Conservation (phyloP, 306 rosid genomes). For the Cucurbita ficifolia region DNA sequence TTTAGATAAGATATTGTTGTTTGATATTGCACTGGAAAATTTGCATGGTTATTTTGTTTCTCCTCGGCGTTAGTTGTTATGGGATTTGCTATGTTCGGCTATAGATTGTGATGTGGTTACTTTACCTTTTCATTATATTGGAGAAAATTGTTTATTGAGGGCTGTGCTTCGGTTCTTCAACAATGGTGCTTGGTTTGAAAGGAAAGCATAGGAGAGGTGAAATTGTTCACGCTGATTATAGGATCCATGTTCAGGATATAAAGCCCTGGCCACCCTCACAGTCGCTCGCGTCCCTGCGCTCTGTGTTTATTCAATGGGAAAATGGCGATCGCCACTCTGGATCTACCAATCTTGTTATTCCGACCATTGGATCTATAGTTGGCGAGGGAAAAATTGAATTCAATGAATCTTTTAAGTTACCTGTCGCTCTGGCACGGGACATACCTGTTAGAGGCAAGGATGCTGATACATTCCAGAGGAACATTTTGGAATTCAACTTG, state of each 20-base stretch:
- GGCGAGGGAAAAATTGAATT: slow-evolving; percentile 81
- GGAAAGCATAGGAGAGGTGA: slow-evolving; percentile 53
- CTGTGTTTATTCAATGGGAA: slow-evolving; percentile 90
- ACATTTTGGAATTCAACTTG: slow-evolving; percentile 64
- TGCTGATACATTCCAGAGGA: slow-evolving; percentile 54
- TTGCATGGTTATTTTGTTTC: background rate
- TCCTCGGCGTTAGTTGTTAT: background rate
- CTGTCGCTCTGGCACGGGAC: slow-evolving; percentile 56
- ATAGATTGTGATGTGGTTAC: slow-evolving; percentile 16
- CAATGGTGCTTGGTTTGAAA: slow-evolving; percentile 57
- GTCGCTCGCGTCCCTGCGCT: slow-evolving; percentile 52
- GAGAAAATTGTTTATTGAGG: slow-evolving; percentile 12
- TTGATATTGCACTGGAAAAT: background rate
- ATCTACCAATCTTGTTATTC: slow-evolving; percentile 54
- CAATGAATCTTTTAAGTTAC: slow-evolving; percentile 60
- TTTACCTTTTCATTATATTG: slow-evolving; percentile 11
- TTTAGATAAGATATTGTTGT: background rate
- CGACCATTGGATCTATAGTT: slow-evolving; percentile 40
- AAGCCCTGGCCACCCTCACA: slow-evolving; percentile 98
- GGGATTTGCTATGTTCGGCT: slow-evolving; percentile 11
- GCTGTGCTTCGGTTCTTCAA: slow-evolving; percentile 2
- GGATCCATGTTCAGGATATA: slow-evolving; percentile 60
- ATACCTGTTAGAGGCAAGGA: slow-evolving; percentile 52
- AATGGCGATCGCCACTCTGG: slow-evolving; percentile 71
- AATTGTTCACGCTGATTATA: slow-evolving; percentile 39